Evolutionary conservation across 2,329 filamentous ascomycete species (phyloP), one percentile per base, ranked within the genome.

Genomic region (Stemphylium lycopersici): DNA sequence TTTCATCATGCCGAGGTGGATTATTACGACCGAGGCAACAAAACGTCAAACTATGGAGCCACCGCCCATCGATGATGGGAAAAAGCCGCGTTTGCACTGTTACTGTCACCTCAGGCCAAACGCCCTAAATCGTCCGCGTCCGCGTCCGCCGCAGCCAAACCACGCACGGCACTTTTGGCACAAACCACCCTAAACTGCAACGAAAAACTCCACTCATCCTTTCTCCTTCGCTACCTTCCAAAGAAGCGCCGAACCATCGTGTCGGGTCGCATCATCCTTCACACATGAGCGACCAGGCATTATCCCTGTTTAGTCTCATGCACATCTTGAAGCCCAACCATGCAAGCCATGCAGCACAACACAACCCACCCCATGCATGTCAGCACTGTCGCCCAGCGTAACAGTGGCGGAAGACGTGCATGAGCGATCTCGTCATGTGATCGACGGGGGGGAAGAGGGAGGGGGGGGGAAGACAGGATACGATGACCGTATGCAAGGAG

Each of bases 281-380:
- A 46, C 40, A 46, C 50, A 34, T 12, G 10, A 34, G 22, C 22
- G 18, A 12, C 15, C 38, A 26, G 47, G 37, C 37, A 48, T 40
- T 7, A 48, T 24, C 44, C 51, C 36, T 43, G 44, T 41, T 10
- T 13, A 24, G 15, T 26, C 13, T 12, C 22, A 34, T 18, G 49
- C 44, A 24, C 36, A 46, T 16, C 15, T 43, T 22, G 47, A 36
- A 49, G 51, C 51, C 51, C 45, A 53, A 53, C 51, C 51, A 53
- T 53, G 51, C 45, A 53, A 42, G 51, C 51, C 51, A 53, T 34
- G 51, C 51, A 48, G 51, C 47, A 43, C 39, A 53, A 53, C 45
- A 49, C 45, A 41, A 41, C n/a, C 36, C 40, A 34, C 22, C 24
- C 39, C 45, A 49, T 53, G 45, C 51, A 38, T 53, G 45, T 44